A percentile compares a stretch with the other conserved stretches of the same genome.
phyloP scores from a whole-genome alignment of 2,329 filamentous ascomycete genomes.

The Colletotrichum sp. region DNA sequence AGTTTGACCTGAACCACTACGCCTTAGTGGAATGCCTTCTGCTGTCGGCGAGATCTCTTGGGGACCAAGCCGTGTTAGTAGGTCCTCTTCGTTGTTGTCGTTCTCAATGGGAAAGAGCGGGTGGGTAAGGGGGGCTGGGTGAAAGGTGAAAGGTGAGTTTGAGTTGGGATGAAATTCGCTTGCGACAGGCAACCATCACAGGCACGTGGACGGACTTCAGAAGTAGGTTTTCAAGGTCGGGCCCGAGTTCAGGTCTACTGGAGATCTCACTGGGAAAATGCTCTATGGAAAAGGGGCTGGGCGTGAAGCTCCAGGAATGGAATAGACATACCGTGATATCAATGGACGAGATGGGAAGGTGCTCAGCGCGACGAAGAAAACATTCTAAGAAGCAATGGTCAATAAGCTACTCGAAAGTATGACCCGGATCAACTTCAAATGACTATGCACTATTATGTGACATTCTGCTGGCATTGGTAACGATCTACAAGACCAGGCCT shows the following conservation, averaged over 20 bases:
- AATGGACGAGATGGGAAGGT: background rate
- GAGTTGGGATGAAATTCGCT: background rate
- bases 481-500: background rate
- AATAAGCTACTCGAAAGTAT: background rate
- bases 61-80: background rate
- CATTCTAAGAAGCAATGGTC: background rate
- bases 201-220: background rate
- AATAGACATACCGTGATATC: background rate
- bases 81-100: background rate
- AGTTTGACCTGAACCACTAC: background rate
- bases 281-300: background rate
- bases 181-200: background rate
- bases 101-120: background rate
- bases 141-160: background rate
- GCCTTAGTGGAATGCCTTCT: background rate
- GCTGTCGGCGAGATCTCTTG: background rate
- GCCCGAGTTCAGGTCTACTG: background rate
- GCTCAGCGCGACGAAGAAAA: background rate
- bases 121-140: background rate
- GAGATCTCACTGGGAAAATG: background rate
- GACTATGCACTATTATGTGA: rapidly evolving
- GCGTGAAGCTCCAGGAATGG: background rate
- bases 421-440: background rate
- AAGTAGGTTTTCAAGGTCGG: background rate
- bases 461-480: background rate